Evolutionary conservation across 2,329 filamentous ascomycete species (phyloP).

Genomic region (Colletotrichum tofieldiae): DNA sequence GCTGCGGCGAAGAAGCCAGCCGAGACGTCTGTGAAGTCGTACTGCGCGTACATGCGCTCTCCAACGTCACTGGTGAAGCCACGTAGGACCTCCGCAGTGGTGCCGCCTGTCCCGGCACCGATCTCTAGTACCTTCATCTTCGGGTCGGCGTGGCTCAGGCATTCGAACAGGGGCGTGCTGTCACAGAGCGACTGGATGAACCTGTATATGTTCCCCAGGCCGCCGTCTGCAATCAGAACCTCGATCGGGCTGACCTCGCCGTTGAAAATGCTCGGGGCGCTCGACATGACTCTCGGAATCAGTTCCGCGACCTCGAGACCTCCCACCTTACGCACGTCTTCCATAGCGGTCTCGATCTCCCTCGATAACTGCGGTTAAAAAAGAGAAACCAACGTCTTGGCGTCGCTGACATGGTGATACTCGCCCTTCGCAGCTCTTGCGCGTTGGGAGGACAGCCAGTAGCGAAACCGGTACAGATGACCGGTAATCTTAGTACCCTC

Average conservation of each 20-base stretch:
- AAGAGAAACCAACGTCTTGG: neutral
- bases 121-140: constrained; percentile 26
- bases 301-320: constrained; percentile 16
- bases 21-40: constrained; percentile 51
- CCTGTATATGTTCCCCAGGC: constrained; percentile 43
- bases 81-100: constrained; percentile 20
- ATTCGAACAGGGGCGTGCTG: constrained; percentile 4
- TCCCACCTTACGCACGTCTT: neutral
- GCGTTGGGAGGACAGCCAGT: constrained; percentile 5
- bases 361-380: neutral
- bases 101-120: constrained; percentile 4
- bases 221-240: constrained; percentile 51
- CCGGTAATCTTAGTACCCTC: constrained; percentile 5
- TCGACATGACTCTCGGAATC: constrained; percentile 30
- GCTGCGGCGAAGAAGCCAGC: constrained; percentile 47
- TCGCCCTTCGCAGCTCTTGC: constrained; percentile 6
- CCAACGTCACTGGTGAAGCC: constrained; percentile 6
- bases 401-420: constrained; percentile 10
- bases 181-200: constrained; percentile 22
- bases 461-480: constrained; percentile 13
- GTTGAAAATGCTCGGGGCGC: constrained; percentile 38
- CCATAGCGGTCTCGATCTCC: constrained; percentile 5
- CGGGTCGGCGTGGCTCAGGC: constrained; percentile 47
- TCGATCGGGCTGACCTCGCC: constrained; percentile 49
- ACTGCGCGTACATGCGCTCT: constrained; percentile 38